Evolutionary conservation across 2,329 filamentous ascomycete species (phyloP), one percentile per base, ranked within the genome.

Genomic region (Verticillium klebahnii): DNA sequence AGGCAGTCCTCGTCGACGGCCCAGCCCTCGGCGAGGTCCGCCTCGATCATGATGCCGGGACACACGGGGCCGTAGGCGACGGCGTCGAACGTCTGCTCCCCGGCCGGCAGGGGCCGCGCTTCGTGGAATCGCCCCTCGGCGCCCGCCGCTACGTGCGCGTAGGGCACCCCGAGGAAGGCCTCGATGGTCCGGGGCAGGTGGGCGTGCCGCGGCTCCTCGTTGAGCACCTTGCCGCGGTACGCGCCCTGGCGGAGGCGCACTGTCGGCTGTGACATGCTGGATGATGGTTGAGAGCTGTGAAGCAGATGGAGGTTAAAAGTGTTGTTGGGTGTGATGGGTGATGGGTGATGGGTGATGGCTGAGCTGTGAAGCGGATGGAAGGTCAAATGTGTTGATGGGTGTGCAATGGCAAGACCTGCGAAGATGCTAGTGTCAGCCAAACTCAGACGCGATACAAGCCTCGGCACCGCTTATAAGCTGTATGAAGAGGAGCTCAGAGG

Each of bases 1-100:
- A 87, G 74, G 61, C 83, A 85, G 69, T 84, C 76, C 71, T 87
- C 84, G 57, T 77, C 70, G 60, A 72, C 70, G n/a, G 69, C 69
- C 60, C 72, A 63, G 19, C 67, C 68, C 25, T 62, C 64, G 8
- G 58, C 63, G 25, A 60, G 62, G 56, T 72, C 70, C 3, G 72
- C 66, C 14, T 65, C 68, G 45, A 45, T 59, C 31, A 17, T n/a
- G 32, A 59, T 32, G n/a, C 29, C 50, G 2, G 75, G 77, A 59
- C 79, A 82, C 59, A 74, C 68, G 34, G 69, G 67, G 1, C 80
- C 80, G 50, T 74, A 76, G 25, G 61, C 63, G 8, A 71, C 68
- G 2, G 80, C 77, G 5, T 74, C 65, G 39, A 77, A 68, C 2
- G 69, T 68, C 12, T 61, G 25, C 23, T 52, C 56, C 9, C 64